phyloP scores from a whole-genome alignment of 306 rosid species.

The Prosopis cineraria region DNA sequence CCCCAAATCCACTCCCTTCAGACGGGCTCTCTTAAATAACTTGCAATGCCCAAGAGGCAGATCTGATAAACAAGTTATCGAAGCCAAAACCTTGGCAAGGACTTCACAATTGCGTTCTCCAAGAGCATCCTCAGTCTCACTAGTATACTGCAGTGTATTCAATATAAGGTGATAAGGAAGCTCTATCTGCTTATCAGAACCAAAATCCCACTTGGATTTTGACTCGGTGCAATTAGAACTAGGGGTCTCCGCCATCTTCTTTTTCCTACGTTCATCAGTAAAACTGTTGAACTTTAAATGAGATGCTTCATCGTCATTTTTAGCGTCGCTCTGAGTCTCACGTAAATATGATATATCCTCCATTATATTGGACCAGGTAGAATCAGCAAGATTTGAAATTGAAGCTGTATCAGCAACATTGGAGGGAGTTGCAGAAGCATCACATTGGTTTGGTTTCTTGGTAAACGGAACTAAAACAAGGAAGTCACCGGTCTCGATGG shows the following conservation, averaged over 20 bases:
- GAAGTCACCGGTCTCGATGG: slow-evolving; percentile 54
- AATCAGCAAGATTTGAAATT: slow-evolving; percentile 55
- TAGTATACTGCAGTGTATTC: slow-evolving; percentile 43
- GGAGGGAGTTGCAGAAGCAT: slow-evolving; percentile 24
- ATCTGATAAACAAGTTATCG: slow-evolving; percentile 64
- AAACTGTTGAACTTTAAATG: slow-evolving; percentile 14
- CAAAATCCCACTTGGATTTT: slow-evolving; percentile 35
- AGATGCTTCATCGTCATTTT: not conserved
- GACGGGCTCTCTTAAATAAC: slow-evolving; percentile 48
- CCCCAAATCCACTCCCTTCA: slow-evolving; percentile 36
- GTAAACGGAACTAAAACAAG: slow-evolving; percentile 70
- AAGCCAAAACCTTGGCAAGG: slow-evolving; percentile 59
- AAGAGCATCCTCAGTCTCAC: slow-evolving; percentile 32
- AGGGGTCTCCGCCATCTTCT: slow-evolving; percentile 25
- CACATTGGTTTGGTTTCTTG: slow-evolving; percentile 35
- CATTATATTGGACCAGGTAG: slow-evolving; percentile 73
- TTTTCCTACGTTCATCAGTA: slow-evolving; percentile 29
- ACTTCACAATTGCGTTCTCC: slow-evolving; percentile 49
- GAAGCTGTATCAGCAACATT: slow-evolving; percentile 38
- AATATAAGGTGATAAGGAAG: slow-evolving; percentile 58
- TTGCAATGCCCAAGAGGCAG: slow-evolving; percentile 64
- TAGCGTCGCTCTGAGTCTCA: slow-evolving; percentile 22
- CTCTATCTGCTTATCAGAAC: slow-evolving; percentile 45
- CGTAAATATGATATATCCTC: slow-evolving; percentile 65
- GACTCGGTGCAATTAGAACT: slow-evolving; percentile 16